Conservation (phyloP, 2,329 filamentous ascomycete genomes). For the Penicillium sp. region DNA sequence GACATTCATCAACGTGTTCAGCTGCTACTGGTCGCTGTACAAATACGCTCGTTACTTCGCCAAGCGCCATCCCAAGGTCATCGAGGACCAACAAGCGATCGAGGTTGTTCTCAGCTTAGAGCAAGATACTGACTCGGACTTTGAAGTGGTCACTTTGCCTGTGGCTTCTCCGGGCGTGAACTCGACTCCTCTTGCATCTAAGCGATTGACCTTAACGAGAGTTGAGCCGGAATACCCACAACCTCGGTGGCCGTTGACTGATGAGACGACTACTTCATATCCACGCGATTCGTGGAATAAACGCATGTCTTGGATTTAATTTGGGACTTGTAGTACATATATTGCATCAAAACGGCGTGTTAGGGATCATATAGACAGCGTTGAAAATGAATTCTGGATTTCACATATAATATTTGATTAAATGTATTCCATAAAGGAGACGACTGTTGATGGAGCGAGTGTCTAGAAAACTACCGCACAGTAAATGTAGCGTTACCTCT, state of each 20-base stretch:
- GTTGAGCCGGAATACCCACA: slow-evolving; percentile 16
- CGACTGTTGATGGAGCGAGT: neutral
- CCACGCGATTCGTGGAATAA: neutral
- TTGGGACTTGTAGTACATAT: neutral
- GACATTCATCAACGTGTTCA: slow-evolving; percentile 53
- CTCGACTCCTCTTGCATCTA: slow-evolving; percentile 9
- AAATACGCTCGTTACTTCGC: slow-evolving; percentile 57
- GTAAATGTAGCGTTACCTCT: slow-evolving; percentile 42
- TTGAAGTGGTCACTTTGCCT: slow-evolving; percentile 14
- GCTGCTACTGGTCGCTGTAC: slow-evolving; percentile 51
- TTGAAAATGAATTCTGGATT: neutral
- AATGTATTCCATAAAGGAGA: neutral
- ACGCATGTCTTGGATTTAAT: slow-evolving; percentile 8
- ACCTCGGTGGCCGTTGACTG: neutral
- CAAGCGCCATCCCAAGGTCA: slow-evolving; percentile 55
- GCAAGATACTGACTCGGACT: slow-evolving; percentile 14
- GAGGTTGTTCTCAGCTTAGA: slow-evolving; percentile 38
- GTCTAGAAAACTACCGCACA: slow-evolving; percentile 25
- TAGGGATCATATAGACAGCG: neutral
- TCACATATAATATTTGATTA: neutral
- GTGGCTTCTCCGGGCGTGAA: slow-evolving; percentile 2
- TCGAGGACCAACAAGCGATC: slow-evolving; percentile 54
- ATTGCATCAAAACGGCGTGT: neutral
- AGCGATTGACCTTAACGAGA: slow-evolving; percentile 26
- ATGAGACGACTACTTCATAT: neutral